phyloP scores from a whole-genome alignment of 129 eudicot genomes.

The Pulicaria dysenterica region DNA sequence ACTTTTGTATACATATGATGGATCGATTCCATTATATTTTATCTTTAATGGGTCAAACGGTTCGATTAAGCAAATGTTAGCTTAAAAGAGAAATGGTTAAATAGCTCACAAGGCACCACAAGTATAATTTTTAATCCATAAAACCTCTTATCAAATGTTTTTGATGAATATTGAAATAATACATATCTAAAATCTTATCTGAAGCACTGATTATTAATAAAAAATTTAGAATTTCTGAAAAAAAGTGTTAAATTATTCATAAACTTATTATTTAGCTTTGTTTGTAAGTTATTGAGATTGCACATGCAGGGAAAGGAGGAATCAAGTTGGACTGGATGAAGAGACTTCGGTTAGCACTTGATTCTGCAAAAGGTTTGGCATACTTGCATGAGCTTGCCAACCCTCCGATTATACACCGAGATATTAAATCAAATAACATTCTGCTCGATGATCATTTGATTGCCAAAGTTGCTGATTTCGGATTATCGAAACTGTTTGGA shows the following conservation, averaged over 20 bases:
- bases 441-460: conserved; percentile 57
- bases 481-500: conserved; percentile 66
- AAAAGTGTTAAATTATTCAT: background rate
- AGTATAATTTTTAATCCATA: background rate
- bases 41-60: background rate
- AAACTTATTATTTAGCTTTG: background rate
- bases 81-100: background rate
- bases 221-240: background rate
- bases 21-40: background rate
- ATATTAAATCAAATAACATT: conserved; percentile 79
- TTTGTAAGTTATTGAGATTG: background rate
- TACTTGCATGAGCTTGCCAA: conserved; percentile 89
- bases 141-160: background rate
- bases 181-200: background rate
- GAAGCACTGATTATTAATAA: background rate
- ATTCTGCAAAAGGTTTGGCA: conserved; percentile 68
- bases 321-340: conserved; percentile 57
- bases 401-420: conserved; percentile 91
- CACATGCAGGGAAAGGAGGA: conserved; percentile 58
- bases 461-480: conserved; percentile 95
- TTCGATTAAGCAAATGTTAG: background rate
- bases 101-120: background rate
- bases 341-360: conserved; percentile 68
- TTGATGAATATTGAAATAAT: background rate
- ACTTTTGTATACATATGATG: background rate